Conservation (phyloP, 352 stramenopile genomes). For the Pythium brachiatum region DNA sequence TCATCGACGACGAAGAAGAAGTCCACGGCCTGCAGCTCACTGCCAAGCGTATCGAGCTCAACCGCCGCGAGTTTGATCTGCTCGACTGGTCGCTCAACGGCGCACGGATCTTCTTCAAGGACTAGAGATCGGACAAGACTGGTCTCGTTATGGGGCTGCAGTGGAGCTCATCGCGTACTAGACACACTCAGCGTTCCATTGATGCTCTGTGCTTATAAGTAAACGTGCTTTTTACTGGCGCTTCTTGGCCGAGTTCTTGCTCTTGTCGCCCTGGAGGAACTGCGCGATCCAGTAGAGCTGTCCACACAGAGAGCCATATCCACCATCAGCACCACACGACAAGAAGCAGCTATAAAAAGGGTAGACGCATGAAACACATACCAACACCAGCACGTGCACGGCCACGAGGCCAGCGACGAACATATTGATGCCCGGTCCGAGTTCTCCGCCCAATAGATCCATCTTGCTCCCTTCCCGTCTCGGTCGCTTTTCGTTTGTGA, state of each 20-base stretch:
- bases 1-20: constrained; percentile 88
- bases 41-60: constrained; percentile 83
- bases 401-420: constrained; percentile 64
- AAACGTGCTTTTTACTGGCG: constrained; percentile 35
- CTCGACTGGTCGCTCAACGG: constrained; percentile 91
- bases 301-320: not conserved
- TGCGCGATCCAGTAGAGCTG: constrained; percentile 66
- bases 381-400: constrained; percentile 71
- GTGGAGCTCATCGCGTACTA: not conserved
- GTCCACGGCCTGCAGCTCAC: constrained; percentile 85
- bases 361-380: constrained; percentile 32
- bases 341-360: not conserved
- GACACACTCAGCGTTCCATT: not conserved
- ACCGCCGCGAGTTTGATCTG: constrained; percentile 87
- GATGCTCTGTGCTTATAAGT: not conserved
- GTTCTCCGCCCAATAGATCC: constrained; percentile 28
- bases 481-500: constrained; percentile 3
- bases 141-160: too few species aligned
- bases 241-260: constrained; percentile 50
- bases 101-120: constrained; percentile 92
- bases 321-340: not conserved
- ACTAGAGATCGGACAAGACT: constrained; percentile 30
- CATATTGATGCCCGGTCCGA: constrained; percentile 49
- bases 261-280: constrained; percentile 56
- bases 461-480: not conserved